phyloP scores from a whole-genome alignment of 1,139 yeast genomes.

The Barnettozyma hawaiiensis region DNA sequence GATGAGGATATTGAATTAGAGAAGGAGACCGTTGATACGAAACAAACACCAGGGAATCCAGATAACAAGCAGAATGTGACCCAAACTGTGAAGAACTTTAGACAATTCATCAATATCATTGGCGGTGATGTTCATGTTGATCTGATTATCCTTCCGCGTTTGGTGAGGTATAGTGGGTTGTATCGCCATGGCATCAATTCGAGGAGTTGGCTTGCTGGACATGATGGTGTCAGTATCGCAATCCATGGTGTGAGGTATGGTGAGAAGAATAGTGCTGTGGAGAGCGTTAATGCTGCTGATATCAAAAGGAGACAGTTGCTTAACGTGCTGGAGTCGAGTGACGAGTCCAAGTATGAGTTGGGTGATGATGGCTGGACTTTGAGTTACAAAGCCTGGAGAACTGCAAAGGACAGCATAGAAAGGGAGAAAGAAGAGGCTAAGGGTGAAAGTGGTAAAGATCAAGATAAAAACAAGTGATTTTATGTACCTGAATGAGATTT shows the following conservation, averaged over 20 bases:
- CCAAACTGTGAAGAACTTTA: constrained; percentile 27
- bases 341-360: constrained; percentile 6
- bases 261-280: constrained; percentile 24
- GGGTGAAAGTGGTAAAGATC: background rate
- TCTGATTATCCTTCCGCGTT: constrained; percentile 61
- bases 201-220: constrained; percentile 61
- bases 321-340: constrained; percentile 12
- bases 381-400: constrained; percentile 19
- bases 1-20: constrained; percentile 26
- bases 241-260: constrained; percentile 45
- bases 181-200: constrained; percentile 67
- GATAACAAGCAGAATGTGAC: constrained; percentile 27
- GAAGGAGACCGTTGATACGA: constrained; percentile 13
- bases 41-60: constrained; percentile 33
- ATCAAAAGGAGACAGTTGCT: constrained; percentile 18
- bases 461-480: background rate
- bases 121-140: constrained; percentile 61
- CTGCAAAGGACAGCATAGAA: constrained; percentile 12
- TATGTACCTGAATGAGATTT: background rate
- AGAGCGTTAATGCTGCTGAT: constrained; percentile 13
- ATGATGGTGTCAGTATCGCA: constrained; percentile 65
- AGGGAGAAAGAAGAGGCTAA: constrained; percentile 7
- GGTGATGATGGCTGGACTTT: constrained; percentile 16
- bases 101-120: constrained; percentile 24
- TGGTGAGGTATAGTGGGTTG: constrained; percentile 56